phyloP scores from a whole-genome alignment of 2,329 filamentous ascomycete species.

The Trichoderma aggressivum region DNA sequence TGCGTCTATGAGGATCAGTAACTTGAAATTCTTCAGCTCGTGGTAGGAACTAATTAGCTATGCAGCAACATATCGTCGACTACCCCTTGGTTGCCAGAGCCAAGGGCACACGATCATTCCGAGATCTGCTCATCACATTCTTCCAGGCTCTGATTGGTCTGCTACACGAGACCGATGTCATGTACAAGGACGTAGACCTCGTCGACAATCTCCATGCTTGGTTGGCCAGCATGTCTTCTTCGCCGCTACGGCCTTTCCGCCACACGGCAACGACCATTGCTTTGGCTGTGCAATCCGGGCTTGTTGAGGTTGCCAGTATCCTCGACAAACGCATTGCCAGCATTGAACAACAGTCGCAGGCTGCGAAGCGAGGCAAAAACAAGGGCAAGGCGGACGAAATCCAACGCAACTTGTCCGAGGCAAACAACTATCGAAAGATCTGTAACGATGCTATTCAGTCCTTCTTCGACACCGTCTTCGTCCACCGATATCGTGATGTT shows the following conservation, averaged over 20 bases:
- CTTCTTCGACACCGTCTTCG: slow-evolving; percentile 88
- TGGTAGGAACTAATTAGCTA: neutral
- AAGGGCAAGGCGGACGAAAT: slow-evolving; percentile 73
- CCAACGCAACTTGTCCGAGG: slow-evolving; percentile 67
- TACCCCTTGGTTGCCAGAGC: slow-evolving; percentile 86
- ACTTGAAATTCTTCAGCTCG: neutral
- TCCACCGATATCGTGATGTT: slow-evolving; percentile 92
- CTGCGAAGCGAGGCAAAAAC: slow-evolving; percentile 70
- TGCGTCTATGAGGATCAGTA: slow-evolving; percentile 29
- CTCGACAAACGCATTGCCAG: slow-evolving; percentile 71
- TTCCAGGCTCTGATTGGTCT: slow-evolving; percentile 73
- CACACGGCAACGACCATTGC: slow-evolving; percentile 89
- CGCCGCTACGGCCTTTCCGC: slow-evolving; percentile 80
- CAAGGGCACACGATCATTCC: slow-evolving; percentile 74
- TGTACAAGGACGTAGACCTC: slow-evolving; percentile 74
- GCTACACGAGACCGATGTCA: slow-evolving; percentile 74
- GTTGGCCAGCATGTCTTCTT: slow-evolving; percentile 88
- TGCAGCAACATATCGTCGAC: slow-evolving; percentile 72
- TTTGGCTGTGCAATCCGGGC: slow-evolving; percentile 71
- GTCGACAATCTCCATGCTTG: slow-evolving; percentile 88
- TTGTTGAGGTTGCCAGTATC: slow-evolving; percentile 70
- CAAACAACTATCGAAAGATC: slow-evolving; percentile 64
- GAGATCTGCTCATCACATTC: slow-evolving; percentile 72
- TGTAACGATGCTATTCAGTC: slow-evolving; percentile 74
- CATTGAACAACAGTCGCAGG: slow-evolving; percentile 73